Conservation (phyloP, 371 early-diverging fungal species). For the Apophysomyces elegans region DNA sequence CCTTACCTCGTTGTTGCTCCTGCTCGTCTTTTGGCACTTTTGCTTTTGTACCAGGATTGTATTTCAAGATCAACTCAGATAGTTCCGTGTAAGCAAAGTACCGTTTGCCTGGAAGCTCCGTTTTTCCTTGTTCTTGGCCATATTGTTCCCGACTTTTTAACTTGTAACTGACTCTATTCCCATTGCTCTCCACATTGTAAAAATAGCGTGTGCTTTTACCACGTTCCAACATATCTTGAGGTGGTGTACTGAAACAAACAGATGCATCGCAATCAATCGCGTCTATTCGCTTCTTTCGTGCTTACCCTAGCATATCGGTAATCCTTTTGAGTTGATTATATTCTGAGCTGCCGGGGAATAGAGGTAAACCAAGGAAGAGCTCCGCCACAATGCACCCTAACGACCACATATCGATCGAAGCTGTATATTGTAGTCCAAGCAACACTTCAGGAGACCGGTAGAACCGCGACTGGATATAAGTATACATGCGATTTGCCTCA, state of each 20-base stretch:
- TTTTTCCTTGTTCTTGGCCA: constrained; percentile 69
- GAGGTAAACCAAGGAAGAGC: constrained; percentile 88
- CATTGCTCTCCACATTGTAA: constrained; percentile 28
- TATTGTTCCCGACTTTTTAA: constrained; percentile 87
- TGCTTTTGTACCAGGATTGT: constrained; percentile 53
- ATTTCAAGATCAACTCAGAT: constrained; percentile 78
- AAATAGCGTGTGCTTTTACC: constrained; percentile 36
- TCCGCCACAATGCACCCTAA: constrained; percentile 99
- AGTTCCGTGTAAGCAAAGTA: constrained; percentile 83
- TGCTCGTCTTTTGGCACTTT: constrained; percentile 57
- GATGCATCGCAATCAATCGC: background rate
- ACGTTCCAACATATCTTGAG: constrained; percentile 45
- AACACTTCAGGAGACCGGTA: constrained; percentile 98
- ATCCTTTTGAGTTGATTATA: constrained; percentile 94
- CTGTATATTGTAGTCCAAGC: constrained; percentile 91
- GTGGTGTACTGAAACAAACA: constrained; percentile 26
- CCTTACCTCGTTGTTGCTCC: constrained; percentile 67
- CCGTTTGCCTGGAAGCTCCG: constrained; percentile 85
- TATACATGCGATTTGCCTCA: constrained; percentile 88
- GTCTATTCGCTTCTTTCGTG: background rate
- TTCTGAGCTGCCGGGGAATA: constrained; percentile 95
- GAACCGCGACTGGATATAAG: constrained; percentile 98
- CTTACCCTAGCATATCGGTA: constrained; percentile 84
- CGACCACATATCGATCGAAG: constrained; percentile 99
- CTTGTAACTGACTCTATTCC: constrained; percentile 54